Conservation (phyloP, 495 filamentous ascomycete species). For the Glutinoglossum americanum region DNA sequence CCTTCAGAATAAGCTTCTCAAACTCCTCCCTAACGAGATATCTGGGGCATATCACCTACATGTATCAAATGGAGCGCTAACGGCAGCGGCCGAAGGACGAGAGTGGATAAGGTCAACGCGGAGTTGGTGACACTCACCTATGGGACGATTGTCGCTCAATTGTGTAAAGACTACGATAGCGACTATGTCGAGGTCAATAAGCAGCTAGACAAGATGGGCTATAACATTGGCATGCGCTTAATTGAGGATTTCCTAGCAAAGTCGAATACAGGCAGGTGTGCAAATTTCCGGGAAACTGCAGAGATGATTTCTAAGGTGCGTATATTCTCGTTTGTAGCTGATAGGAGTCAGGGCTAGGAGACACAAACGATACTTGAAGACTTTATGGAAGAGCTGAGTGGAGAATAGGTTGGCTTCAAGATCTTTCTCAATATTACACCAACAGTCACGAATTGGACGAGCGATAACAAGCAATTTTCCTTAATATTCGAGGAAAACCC, state of each 20-base stretch:
- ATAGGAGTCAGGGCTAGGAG: not conserved
- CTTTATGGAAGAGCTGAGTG: not conserved
- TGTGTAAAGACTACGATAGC: conserved; percentile 85
- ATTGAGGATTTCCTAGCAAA: conserved; percentile 98
- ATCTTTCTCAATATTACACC: conserved; percentile 98
- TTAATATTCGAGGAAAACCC: conserved; percentile 94
- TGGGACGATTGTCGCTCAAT: conserved; percentile 87
- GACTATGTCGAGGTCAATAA: conserved; percentile 91
- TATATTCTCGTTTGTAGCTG: not conserved
- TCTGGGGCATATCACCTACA: not conserved
- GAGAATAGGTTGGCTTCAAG: conserved; percentile 67
- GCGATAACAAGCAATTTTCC: conserved; percentile 89
- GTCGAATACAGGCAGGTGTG: conserved; percentile 68
- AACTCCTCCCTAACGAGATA: not conserved
- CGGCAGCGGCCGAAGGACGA: not conserved
- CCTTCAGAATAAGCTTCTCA: not conserved
- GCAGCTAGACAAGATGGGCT: conserved; percentile 96
- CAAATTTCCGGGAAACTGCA: conserved; percentile 84
- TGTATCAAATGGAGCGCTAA: not conserved
- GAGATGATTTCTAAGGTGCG: conserved; percentile 86
- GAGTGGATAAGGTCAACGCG: conserved; percentile 56
- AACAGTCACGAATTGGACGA: conserved; percentile 83
- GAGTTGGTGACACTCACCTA: conserved; percentile 95
- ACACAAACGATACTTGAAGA: not conserved
- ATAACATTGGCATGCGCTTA: conserved; percentile 88